Percentiles rank a stretch among this genome's conserved stretches.
Conservation (phyloP, 768 basidiomycete genomes). For the Tylopilus felleus region DNA sequence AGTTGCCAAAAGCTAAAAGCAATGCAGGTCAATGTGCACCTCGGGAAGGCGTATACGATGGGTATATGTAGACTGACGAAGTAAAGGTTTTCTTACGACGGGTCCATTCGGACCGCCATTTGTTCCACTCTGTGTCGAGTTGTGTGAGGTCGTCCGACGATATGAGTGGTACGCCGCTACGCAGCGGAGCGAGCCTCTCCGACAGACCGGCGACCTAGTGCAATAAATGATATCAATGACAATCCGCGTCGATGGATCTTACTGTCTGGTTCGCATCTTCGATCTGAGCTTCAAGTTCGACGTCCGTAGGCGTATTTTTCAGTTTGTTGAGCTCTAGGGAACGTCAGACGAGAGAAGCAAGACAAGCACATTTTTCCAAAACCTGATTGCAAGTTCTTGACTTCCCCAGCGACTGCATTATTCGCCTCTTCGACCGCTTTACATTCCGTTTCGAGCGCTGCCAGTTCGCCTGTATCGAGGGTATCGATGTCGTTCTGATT, state of each 20-base stretch:
- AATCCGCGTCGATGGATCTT: constrained; percentile 20
- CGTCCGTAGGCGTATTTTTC: constrained; percentile 65
- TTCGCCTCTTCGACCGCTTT: constrained; percentile 58
- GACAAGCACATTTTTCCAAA: background rate
- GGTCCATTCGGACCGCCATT: constrained; percentile 82
- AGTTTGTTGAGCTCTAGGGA: constrained; percentile 60
- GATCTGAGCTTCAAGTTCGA: constrained; percentile 57
- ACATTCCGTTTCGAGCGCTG: constrained; percentile 57
- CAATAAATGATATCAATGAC: constrained; percentile 2
- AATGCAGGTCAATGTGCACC: constrained; percentile 1
- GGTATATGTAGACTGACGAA: constrained; percentile 24
- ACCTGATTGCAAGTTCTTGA: constrained; percentile 43
- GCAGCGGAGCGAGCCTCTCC: constrained; percentile 58
- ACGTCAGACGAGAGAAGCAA: constrained; percentile 9
- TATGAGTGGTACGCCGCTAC: constrained; percentile 58
- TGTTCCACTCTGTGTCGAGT: constrained; percentile 71
- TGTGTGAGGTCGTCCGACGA: constrained; percentile 66
- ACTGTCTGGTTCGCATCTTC: constrained; percentile 53
- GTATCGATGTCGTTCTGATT: constrained; percentile 73
- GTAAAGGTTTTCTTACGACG: constrained; percentile 68
- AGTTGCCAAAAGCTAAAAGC: constrained; percentile 67
- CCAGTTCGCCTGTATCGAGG: constrained; percentile 58
- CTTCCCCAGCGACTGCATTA: constrained; percentile 46
- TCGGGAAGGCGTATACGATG: background rate
- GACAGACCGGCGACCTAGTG: constrained; percentile 48